phyloP scores from a whole-genome alignment of 495 filamentous ascomycete species.

The Annulohypoxylon bovei region DNA sequence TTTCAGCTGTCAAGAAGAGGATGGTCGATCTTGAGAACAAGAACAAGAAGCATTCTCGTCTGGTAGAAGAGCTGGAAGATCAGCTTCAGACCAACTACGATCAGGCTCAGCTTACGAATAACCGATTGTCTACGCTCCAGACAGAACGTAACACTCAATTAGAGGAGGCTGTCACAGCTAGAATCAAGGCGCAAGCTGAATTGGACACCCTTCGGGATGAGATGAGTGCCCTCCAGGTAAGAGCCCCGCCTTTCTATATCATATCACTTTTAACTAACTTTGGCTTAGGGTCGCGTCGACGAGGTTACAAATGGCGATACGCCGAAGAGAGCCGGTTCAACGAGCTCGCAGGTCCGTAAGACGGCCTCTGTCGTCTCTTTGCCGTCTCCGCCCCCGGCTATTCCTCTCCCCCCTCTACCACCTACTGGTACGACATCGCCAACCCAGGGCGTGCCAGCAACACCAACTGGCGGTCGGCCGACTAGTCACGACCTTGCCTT shows the following conservation, averaged over 20 bases:
- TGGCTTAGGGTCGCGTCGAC: constrained; percentile 64
- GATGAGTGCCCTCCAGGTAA: constrained; percentile 73
- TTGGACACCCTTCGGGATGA: constrained; percentile 71
- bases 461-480: constrained; percentile 67
- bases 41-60: constrained; percentile 82
- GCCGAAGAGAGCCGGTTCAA: constrained; percentile 80
- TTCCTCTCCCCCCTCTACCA: constrained; percentile 94
- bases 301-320: constrained; percentile 49
- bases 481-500: constrained; percentile 82
- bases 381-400: constrained; percentile 88
- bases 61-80: constrained; percentile 96
- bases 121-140: constrained; percentile 75
- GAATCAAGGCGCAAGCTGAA: constrained; percentile 60
- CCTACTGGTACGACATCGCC: constrained; percentile 55
- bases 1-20: constrained; percentile 77
- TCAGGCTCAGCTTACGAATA: constrained; percentile 85
- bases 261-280: constrained; percentile 44
- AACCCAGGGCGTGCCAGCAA: constrained; percentile 53
- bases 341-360: constrained; percentile 78
- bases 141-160: constrained; percentile 71
- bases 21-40: constrained; percentile 70
- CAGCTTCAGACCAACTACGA: constrained; percentile 96
- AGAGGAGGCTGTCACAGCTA: constrained; percentile 65
- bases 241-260: constrained; percentile 13
- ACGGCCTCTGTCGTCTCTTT: constrained; percentile 82